Evolutionary conservation across 495 filamentous ascomycete species (phyloP).

Genomic region (Trichoderma reesei): DNA sequence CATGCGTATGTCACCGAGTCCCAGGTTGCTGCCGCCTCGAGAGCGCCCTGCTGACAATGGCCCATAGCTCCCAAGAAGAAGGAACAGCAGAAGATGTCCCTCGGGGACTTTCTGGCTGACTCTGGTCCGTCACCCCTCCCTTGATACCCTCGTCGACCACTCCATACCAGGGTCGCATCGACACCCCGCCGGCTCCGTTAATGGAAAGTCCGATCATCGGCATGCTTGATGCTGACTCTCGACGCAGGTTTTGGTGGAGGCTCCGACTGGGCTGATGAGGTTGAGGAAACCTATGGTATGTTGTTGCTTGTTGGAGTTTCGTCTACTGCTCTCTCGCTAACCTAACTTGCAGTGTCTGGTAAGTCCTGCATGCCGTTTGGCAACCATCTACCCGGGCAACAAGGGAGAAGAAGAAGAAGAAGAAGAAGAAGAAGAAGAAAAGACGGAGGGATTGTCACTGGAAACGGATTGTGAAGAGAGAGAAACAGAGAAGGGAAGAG

Average conservation of each 20-base stretch:
- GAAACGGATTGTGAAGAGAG: not conserved
- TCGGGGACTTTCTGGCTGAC: slow-evolving; percentile 83
- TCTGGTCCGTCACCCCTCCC: slow-evolving; percentile 46
- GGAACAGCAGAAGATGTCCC: slow-evolving; percentile 80
- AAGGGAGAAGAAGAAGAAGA: not conserved
- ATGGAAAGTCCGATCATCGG: not conserved
- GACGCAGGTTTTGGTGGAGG: slow-evolving; percentile 32
- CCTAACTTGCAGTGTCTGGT: not conserved
- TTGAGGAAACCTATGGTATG: slow-evolving; percentile 74
- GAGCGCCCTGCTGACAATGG: slow-evolving; percentile 27
- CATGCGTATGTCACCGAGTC: slow-evolving; percentile 61
- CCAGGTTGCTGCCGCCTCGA: slow-evolving; percentile 9
- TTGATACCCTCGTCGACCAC: slow-evolving; percentile 17
- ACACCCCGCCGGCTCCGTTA: not conserved
- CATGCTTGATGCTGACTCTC: not conserved
- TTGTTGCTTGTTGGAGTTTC: not conserved
- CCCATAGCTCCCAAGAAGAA: slow-evolving; percentile 77
- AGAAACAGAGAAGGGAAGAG: not conserved
- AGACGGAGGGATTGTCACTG: no score
- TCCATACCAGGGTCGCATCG: slow-evolving; percentile 1
- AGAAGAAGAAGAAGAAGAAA: not conserved
- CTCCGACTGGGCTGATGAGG: slow-evolving; percentile 91
- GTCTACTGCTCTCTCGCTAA: not conserved
- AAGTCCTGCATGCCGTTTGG: not conserved
- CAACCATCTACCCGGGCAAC: not conserved